Base-by-base conservation (phyloP, 176 grass and related monocot genomes). In the Themeda triandra region DNA sequence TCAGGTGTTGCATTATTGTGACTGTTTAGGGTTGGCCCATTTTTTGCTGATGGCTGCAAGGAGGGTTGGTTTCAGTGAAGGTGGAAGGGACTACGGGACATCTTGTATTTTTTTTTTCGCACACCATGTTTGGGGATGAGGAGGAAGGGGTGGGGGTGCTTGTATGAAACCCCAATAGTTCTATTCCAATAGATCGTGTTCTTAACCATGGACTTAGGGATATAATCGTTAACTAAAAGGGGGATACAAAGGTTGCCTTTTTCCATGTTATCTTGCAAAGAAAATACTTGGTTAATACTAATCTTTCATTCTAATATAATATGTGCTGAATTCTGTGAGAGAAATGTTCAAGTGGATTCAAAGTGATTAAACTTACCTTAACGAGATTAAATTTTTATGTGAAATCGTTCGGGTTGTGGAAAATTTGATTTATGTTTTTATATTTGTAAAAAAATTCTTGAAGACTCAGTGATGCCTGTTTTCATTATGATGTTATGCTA, bases 401-500 rank as follows among this genome's bases (percentile, higher is more conserved):
- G 6, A 33, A 31, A 10, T 18, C 33, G 4, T 37, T n/a, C 69
- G 1, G 2, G 11, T 2, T 15, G 6, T 44, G 25, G 42, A 18
- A 32, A 4, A 1, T 25, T 67, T 67, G 27, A 18, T 33, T 31
- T 51, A 31, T 29, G 66, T 51, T 58, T 30, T 1, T 51, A 25
- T 41, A 25, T 60, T 11, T 85, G 23, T n/a, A n/a, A 28, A 53
- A 14, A 76, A 7, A 10, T 40, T 3, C 31, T 46, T 15, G 21
- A 64, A 56, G 21, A 59, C 2, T 71, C 25, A 63, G 25, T 49
- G 42, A 56, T 85, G 19, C 64, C 10, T 72, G n/a, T n/a, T n/a
- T n/a, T 85, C 51, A 25, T 76, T 80, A 7, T 27, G 12, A 31
- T 54, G 7, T 39, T 24, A 80, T 80, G n/a, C 67, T 80, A 51